A percentile compares a stretch with the other conserved stretches of the same genome.
These are phyloP conservation scores for Persicaria maculosa DNA, from an alignment of 148 eudicot species.

Conservation along the genomic window DNA sequence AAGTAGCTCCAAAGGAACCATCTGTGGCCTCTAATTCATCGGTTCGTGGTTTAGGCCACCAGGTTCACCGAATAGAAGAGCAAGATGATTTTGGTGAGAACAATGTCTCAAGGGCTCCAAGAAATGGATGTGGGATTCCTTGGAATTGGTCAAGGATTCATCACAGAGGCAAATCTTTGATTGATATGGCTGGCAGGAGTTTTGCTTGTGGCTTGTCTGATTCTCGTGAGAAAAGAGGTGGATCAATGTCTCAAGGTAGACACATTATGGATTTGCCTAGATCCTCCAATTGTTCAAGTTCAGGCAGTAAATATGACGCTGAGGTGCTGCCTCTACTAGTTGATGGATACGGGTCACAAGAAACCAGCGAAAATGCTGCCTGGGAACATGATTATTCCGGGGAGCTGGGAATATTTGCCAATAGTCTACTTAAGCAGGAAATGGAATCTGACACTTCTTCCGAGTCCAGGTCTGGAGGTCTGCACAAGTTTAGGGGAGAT, in stretches of 20 bases:
- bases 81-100: constrained; percentile 34
- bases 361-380: constrained; percentile 54
- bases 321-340: constrained; percentile 72
- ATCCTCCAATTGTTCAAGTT: constrained; percentile 50
- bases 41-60: constrained; percentile 39
- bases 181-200: constrained; percentile 92
- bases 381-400: constrained; percentile 96
- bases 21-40: constrained; percentile 90
- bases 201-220: constrained; percentile 91
- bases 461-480: constrained; percentile 53
- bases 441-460: constrained; percentile 72
- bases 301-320: constrained; percentile 42
- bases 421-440: constrained; percentile 57
- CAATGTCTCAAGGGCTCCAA: constrained; percentile 53
- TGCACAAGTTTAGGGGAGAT: constrained; percentile 30
- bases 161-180: constrained; percentile 72
- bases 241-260: constrained; percentile 30
- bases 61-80: constrained; percentile 26
- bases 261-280: constrained; percentile 33
- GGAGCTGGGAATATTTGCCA: constrained; percentile 79
- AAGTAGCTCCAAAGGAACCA: constrained; percentile 35
- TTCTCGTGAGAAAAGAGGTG: constrained; percentile 50
- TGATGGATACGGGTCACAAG: constrained; percentile 63
- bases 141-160: constrained; percentile 93
- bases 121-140: constrained; percentile 85